These are phyloP conservation scores for Curvularia verruculosa DNA, from an alignment of 2,329 filamentous ascomycete genomes.

Conservation along the genomic window DNA sequence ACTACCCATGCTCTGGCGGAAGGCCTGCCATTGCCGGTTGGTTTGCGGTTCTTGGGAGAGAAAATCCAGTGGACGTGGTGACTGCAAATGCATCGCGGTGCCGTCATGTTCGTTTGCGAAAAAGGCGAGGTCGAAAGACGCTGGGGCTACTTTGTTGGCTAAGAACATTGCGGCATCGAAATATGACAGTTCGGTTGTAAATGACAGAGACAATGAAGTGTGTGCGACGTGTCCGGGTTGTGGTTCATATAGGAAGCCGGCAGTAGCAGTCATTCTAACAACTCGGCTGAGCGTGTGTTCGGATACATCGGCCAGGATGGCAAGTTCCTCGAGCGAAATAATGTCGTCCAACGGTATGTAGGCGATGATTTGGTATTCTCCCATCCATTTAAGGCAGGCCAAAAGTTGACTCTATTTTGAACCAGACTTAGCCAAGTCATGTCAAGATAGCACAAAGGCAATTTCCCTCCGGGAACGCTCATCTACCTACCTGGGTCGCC, in stretches of 20 bases:
- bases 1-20: conserved; percentile 32
- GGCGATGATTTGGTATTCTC: conserved; percentile 54
- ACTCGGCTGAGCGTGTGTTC: conserved; percentile 48
- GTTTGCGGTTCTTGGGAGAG: conserved; percentile 33
- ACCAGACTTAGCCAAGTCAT: background rate
- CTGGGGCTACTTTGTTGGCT: conserved; percentile 43
- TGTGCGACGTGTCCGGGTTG: conserved; percentile 42
- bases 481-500: conserved; percentile 6
- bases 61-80: conserved; percentile 22
- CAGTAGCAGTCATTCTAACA: conserved; percentile 31
- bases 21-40: conserved; percentile 44
- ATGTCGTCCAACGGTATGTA: conserved; percentile 52
- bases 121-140: conserved; percentile 38
- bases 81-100: conserved; percentile 6
- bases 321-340: conserved; percentile 50
- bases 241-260: conserved; percentile 21
- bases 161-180: conserved; percentile 52
- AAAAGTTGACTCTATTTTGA: conserved; percentile 37
- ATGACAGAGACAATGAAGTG: conserved; percentile 48
- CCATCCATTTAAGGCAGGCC: conserved; percentile 53
- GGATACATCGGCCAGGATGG: conserved; percentile 51
- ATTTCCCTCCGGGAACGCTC: background rate
- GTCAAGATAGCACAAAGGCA: background rate
- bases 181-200: conserved; percentile 43
- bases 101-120: conserved; percentile 23